Evolutionary conservation across 2,329 filamentous ascomycete genomes (phyloP), one percentile per base, ranked within the genome.

Genomic region (Fusarium algeriense): DNA sequence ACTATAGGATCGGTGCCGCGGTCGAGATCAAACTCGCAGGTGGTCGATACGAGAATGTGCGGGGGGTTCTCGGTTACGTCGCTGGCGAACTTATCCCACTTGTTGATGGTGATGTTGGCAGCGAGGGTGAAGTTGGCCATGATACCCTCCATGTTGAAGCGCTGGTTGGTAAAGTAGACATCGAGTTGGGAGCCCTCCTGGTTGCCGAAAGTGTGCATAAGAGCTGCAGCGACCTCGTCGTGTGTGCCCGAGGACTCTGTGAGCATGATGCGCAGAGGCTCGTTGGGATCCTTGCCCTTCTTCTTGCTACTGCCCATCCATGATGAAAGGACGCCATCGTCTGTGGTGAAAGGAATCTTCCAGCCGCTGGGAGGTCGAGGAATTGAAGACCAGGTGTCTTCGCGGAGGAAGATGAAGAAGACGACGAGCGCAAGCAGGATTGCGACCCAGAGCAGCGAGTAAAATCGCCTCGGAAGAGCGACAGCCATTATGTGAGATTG

Each of bases 1-100:
- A 69, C 60, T 28, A 76, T 67, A n/a, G 65, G 60, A 12, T 60
- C 57, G 46, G 66, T 32, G 17, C 60, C 64, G 46, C 60, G 56
- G 38, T 64, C 60, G n/a, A 75, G 67, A 41, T 78, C 76, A 49
- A 74, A 65, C 64, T 77, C 75, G 75, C 76, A 77, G 26, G 76
- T 78, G 11, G 74, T 77, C 40, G 76, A 77, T n/a, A 78, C 71
- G 65, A 78, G 57, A 11, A 78, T 56, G 46, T 77, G 69, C 12
- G 76, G 75, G 11, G 69, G 67, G 41, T 59, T 60, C 34, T 59
- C 41, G 6, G 43, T 48, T 45, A 73, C 64, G 14, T 43, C 61
- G 46, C 58, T 52, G n/a, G 58, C 49, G 46, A 77, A 71, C 52
- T 50, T 59, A 43, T 73, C 46, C 56, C 58, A 68, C 26, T 65